Percentiles rank a stretch among this genome's conserved stretches.
Evolutionary conservation across 2,329 filamentous ascomycete species (phyloP).

Genomic region (Fusarium torulosum): DNA sequence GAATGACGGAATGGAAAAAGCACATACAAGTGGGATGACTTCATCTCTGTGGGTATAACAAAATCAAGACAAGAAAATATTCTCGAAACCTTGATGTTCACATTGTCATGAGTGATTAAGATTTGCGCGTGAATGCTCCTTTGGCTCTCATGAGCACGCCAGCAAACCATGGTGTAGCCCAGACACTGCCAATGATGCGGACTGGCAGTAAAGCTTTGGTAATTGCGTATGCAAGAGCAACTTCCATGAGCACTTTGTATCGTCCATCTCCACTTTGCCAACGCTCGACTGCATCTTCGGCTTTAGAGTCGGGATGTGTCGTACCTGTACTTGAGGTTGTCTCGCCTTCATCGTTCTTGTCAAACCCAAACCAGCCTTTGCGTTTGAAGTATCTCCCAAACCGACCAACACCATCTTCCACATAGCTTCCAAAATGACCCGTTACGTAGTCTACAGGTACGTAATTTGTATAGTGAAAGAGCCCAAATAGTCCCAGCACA

Average conservation of each 20-base stretch:
- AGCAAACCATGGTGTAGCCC: slow-evolving; percentile 94
- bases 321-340: slow-evolving; percentile 1
- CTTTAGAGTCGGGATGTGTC: slow-evolving; percentile 27
- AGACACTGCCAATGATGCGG: slow-evolving; percentile 82
- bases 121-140: slow-evolving; percentile 48
- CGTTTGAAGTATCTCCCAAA: slow-evolving; percentile 82
- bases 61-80: slow-evolving; percentile 45
- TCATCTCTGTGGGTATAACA: slow-evolving; percentile 42
- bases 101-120: slow-evolving; percentile 35
- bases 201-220: slow-evolving; percentile 87
- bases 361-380: slow-evolving; percentile 84
- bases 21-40: slow-evolving; percentile 43
- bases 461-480: slow-evolving; percentile 85
- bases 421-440: slow-evolving; percentile 63
- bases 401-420: slow-evolving; percentile 73
- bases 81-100: slow-evolving; percentile 31
- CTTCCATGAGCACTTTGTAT: slow-evolving; percentile 71
- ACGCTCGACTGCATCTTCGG: slow-evolving; percentile 51
- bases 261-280: slow-evolving; percentile 58
- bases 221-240: slow-evolving; percentile 91
- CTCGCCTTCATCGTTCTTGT: slow-evolving; percentile 48
- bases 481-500: slow-evolving; percentile 76
- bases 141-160: slow-evolving; percentile 66
- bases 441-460: slow-evolving; percentile 71
- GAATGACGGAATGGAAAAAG: slow-evolving; percentile 43